Evolutionary conservation across 169 alveolate species (phyloP), one percentile per base, ranked within the genome.

Genomic region (Cardiosporidium cionae): DNA sequence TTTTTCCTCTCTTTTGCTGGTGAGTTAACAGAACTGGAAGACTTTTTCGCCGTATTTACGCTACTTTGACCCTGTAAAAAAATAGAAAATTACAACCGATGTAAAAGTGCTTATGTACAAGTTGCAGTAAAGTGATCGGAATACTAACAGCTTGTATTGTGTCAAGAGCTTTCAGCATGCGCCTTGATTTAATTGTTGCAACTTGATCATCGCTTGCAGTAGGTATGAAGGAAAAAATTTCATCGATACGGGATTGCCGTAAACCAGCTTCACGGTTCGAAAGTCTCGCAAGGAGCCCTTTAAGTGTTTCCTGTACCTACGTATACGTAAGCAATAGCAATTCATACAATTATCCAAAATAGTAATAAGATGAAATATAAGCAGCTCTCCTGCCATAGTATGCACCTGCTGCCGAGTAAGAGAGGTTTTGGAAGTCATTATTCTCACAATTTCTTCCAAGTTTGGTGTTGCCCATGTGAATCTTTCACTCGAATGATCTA

Each of bases 391-490:
- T n/a, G n/a, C n/a, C n/a, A n/a, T n/a, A n/a, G n/a, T n/a, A n/a
- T n/a, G n/a, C n/a, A 44, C 58, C 58, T 44, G 27, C 27, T 16
- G n/a, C n/a, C 16, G 16, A 44, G 58, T 16, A 16, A 44, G 16
- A 16, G 58, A 16, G 16, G 58, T 44, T 44, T 44, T 44, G n/a
- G 16, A 16, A 16, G 58, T 16, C n/a, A 44, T n/a, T 16, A 44
- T 44, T 44, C 58, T n/a, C 27, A 44, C n/a, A 44, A 44, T 44
- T 44, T 44, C n/a, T 65, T 74, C 73, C 5, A 53, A 63, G 65
- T 76, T 65, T 3, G 76, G 77, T 1, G 62, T 25, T 29, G 71
- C 79, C 84, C 83, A 80, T n/a, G 44, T 27, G 75, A 74, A 80
- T 22, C 63, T 53, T 65, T 68, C 84, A 52, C 6, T 27, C 31